phyloP scores from a whole-genome alignment of 139 green algal genomes.

The Gonium pectorale region DNA sequence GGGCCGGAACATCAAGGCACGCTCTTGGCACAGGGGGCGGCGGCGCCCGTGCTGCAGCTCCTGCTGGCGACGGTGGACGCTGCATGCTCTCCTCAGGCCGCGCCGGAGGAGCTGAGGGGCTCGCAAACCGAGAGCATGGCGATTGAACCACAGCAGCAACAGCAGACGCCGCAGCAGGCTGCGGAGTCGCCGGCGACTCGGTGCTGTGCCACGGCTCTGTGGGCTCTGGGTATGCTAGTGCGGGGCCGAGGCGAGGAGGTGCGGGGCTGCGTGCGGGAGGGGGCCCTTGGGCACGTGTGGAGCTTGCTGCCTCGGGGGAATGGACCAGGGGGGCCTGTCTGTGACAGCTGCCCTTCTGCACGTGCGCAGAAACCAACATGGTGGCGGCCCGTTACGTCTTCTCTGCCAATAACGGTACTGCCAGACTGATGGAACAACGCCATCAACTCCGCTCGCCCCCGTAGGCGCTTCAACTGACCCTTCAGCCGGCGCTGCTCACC shows the following conservation, averaged over 20 bases:
- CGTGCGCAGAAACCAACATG: no score
- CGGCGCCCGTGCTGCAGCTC: slow-evolving; percentile 19
- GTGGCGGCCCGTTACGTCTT: no score
- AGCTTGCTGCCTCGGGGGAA: background rate
- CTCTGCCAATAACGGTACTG: no score
- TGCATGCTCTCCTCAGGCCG: background rate
- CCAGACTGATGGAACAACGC: no score
- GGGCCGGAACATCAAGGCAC: background rate
- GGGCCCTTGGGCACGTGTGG: no score
- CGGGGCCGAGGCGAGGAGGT: background rate
- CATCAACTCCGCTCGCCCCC: no score
- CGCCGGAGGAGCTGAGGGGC: no score
- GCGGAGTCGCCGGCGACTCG: background rate
- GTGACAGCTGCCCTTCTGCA: no score
- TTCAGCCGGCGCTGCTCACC: background rate
- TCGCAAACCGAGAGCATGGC: background rate
- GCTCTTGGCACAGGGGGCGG: background rate
- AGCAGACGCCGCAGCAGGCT: background rate
- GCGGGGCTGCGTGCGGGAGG: no score
- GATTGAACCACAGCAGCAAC: background rate
- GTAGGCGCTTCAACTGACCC: background rate
- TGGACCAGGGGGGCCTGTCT: background rate
- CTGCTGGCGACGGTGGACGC: background rate
- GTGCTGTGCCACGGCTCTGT: slow-evolving; percentile 36
- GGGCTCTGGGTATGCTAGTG: slow-evolving; percentile 35